Conservation (phyloP, 2,329 filamentous ascomycete genomes). For the Exophiala spinifera region DNA sequence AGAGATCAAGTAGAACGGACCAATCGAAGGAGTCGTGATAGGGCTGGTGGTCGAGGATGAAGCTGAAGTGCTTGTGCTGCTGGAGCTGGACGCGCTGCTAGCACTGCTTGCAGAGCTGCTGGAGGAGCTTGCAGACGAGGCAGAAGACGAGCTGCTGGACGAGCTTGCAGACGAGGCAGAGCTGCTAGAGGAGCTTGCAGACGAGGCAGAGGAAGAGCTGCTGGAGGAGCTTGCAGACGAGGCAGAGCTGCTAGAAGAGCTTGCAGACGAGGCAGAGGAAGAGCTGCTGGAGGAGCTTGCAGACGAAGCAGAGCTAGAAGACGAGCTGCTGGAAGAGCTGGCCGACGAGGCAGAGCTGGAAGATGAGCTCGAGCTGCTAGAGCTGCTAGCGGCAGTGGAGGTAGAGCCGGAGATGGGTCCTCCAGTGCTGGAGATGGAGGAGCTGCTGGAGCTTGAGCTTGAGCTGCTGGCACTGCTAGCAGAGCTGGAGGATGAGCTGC, state of each 20-base stretch:
- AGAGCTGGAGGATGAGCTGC: neutral
- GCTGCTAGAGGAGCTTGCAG: neutral
- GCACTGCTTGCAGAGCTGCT: neutral
- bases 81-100: neutral
- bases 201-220: neutral
- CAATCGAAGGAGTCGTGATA: neutral
- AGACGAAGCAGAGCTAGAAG: neutral
- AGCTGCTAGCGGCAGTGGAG: conserved; percentile 1
- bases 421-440: neutral
- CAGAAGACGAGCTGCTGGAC: neutral
- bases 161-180: neutral
- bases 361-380: neutral
- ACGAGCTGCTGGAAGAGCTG: neutral
- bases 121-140: neutral
- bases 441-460: neutral
- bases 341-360: neutral
- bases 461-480: neutral
- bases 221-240: neutral
- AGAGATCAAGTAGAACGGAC: neutral
- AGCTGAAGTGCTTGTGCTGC: neutral
- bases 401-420: conserved; percentile 4
- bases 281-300: neutral
- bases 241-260: neutral
- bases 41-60: neutral
- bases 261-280: neutral